A percentile compares a stretch with the other conserved stretches of the same genome.
Evolutionary conservation across 2,329 filamentous ascomycete genomes (phyloP).

Genomic region (Colletotrichum orchidophilum): DNA sequence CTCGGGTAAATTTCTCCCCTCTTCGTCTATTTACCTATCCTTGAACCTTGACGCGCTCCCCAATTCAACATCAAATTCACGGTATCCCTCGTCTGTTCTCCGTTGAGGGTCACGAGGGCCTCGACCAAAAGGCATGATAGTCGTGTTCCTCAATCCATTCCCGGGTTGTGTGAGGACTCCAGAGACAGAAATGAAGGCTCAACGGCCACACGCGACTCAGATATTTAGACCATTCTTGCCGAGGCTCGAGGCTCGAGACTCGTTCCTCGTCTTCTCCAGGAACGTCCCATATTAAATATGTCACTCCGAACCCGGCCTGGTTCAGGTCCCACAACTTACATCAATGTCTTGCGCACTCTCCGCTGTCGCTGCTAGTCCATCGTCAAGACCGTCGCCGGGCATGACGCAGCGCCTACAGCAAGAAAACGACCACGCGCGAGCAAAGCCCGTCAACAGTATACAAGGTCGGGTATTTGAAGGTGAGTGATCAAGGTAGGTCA

Average conservation of each 20-base stretch:
- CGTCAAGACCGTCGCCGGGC: neutral
- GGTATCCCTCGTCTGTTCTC: neutral
- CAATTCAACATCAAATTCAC: neutral
- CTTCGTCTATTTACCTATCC: neutral
- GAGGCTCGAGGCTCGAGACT: neutral
- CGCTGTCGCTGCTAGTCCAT: neutral
- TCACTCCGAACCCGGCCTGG: no score
- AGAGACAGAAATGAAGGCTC: conserved; percentile 13
- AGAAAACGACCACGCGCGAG: no score
- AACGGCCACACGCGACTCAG: conserved; percentile 15
- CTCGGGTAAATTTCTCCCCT: neutral
- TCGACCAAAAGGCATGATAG: neutral
- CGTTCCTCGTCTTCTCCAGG: neutral
- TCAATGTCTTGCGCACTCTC: no score
- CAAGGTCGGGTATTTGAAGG: no score
- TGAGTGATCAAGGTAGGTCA: no score
- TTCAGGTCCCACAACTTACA: neutral
- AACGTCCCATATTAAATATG: conserved; percentile 1
- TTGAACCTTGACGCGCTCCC: no score
- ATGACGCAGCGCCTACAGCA: no score
- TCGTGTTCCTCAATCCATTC: neutral
- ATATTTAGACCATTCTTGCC: conserved; percentile 18
- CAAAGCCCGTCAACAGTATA: no score
- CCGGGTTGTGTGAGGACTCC: neutral
- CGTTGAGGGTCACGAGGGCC: neutral